A percentile compares a stretch with the other conserved stretches of the same genome.
These are phyloP conservation scores for Lachnellula hyalina DNA, from an alignment of 2,329 filamentous ascomycete species.

Conservation along the genomic window DNA sequence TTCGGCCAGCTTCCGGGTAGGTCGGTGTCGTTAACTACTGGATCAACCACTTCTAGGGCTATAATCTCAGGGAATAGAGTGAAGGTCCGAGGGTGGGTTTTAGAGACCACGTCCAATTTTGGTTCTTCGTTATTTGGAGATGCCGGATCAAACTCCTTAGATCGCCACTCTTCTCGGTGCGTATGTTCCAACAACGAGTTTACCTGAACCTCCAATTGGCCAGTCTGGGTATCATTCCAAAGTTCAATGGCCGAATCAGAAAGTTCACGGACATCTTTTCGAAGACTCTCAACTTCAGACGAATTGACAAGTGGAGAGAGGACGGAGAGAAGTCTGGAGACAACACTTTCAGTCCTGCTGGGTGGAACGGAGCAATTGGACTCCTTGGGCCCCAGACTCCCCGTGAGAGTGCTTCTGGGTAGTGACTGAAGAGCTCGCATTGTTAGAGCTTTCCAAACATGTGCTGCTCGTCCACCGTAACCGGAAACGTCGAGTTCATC, in stretches of 20 bases:
- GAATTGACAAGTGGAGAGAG: slow-evolving; percentile 9
- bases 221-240: slow-evolving; percentile 12
- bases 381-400: background rate
- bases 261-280: slow-evolving; percentile 6
- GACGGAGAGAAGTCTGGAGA: slow-evolving; percentile 2
- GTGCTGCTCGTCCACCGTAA: slow-evolving; percentile 7
- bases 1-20: slow-evolving; percentile 2
- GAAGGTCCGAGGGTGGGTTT: slow-evolving; percentile 1
- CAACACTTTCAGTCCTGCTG: slow-evolving; percentile 2
- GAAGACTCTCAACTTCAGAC: slow-evolving; percentile 3
- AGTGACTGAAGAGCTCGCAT: slow-evolving; percentile 11
- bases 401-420: background rate
- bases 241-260: slow-evolving; percentile 8
- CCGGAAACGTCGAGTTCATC: slow-evolving; percentile 2
- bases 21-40: background rate
- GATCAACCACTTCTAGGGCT: background rate
- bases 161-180: slow-evolving; percentile 3
- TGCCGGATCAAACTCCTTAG: slow-evolving; percentile 1
- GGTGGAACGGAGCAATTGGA: background rate
- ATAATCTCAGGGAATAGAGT: slow-evolving; percentile 6
- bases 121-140: background rate
- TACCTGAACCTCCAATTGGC: slow-evolving; percentile 4
- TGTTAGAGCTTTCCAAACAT: slow-evolving; percentile 16
- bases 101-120: background rate
- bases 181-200: background rate